phyloP scores from a whole-genome alignment of 163 green algal genomes.

The Chloromonas sp. region DNA sequence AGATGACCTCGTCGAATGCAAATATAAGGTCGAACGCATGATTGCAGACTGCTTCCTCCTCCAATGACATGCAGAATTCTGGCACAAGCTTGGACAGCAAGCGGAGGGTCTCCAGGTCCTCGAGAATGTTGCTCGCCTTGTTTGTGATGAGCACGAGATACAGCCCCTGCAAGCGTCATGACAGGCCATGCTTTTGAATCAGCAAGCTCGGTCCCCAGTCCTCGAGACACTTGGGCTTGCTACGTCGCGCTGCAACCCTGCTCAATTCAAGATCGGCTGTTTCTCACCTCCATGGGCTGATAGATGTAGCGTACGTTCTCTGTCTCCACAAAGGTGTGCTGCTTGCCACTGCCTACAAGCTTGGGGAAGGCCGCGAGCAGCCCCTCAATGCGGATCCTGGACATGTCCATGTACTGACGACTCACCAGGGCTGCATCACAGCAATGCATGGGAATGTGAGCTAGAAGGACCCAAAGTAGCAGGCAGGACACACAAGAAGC shows the following conservation, averaged over 20 bases:
- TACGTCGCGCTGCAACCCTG: too few species aligned
- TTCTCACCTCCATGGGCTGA: slow-evolving; percentile 88
- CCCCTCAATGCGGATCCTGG: slow-evolving; percentile 94
- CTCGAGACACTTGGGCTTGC: neutral
- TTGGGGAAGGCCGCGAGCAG: slow-evolving; percentile 98
- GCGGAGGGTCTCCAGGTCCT: slow-evolving; percentile 96
- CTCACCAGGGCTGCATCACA: slow-evolving; percentile 86
- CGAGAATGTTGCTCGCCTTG: slow-evolving; percentile 96
- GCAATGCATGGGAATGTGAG: neutral
- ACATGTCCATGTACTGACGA: slow-evolving; percentile 98
- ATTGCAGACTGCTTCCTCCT: slow-evolving; percentile 76
- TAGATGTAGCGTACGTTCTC: slow-evolving; percentile 99
- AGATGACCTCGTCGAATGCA: slow-evolving; percentile 98
- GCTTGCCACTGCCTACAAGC: slow-evolving; percentile 90
- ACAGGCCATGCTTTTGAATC: neutral
- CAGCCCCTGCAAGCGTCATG: slow-evolving; percentile 59
- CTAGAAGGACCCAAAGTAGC: neutral
- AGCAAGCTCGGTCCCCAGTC: neutral
- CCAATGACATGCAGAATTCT: slow-evolving; percentile 59
- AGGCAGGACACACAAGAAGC: neutral
- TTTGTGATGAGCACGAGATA: slow-evolving; percentile 98
- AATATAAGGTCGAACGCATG: slow-evolving; percentile 97
- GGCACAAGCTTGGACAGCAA: slow-evolving; percentile 92
- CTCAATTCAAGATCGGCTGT: too few species aligned
- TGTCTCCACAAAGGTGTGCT: slow-evolving; percentile 99